phyloP scores from a whole-genome alignment of 75 land plant genomes.

The Chamaecyparis obtusa region DNA sequence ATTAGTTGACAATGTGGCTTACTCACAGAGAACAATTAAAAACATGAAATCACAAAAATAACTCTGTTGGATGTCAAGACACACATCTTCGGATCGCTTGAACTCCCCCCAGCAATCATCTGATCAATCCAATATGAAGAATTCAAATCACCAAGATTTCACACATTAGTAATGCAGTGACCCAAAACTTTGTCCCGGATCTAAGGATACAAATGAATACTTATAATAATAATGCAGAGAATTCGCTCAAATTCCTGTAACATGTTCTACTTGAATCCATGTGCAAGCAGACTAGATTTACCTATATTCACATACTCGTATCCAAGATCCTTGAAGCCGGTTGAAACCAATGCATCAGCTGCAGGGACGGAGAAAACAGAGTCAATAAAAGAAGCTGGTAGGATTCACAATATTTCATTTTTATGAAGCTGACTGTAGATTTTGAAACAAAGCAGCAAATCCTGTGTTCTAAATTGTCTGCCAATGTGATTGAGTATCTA shows the following conservation, averaged over 20 bases:
- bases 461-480: background rate
- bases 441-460: background rate
- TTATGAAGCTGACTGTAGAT: background rate
- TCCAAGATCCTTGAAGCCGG: constrained; percentile 13
- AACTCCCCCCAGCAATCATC: constrained; percentile 72
- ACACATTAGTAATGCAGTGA: background rate
- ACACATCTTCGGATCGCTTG: constrained; percentile 40
- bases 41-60: background rate
- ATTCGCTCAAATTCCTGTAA: background rate
- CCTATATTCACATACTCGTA: constrained; percentile 15
- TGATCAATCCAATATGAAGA: constrained; percentile 9
- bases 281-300: background rate
- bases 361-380: background rate
- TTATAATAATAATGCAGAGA: background rate
- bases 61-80: background rate
- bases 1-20: background rate
- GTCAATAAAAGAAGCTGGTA: background rate
- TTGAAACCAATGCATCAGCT: constrained; percentile 8
- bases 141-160: background rate
- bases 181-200: background rate
- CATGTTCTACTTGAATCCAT: background rate
- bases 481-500: background rate
- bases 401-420: background rate
- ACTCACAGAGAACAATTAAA: background rate
- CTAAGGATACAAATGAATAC: background rate